Percentiles rank a stretch among this genome's conserved stretches.
Evolutionary conservation across 2,329 filamentous ascomycete species (phyloP).

Genomic region (Biscogniauxia mediterranea): DNA sequence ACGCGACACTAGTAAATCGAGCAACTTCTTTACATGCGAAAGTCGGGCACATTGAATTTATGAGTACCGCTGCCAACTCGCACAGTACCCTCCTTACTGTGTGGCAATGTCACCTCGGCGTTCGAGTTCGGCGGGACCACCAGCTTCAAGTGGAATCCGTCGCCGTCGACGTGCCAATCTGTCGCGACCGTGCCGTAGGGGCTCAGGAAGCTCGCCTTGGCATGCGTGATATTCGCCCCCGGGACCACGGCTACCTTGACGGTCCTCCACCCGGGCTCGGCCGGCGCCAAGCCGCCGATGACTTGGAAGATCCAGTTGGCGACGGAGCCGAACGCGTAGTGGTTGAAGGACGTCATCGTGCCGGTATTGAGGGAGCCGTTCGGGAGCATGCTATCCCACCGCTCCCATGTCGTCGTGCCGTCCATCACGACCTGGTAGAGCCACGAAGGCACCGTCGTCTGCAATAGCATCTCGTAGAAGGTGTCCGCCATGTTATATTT

Average conservation of each 20-base stretch:
- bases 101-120: slow-evolving; percentile 23
- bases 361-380: slow-evolving; percentile 45
- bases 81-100: slow-evolving; percentile 4
- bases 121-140: slow-evolving; percentile 26
- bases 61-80: slow-evolving; percentile 25
- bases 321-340: slow-evolving; percentile 49
- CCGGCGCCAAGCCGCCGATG: slow-evolving; percentile 41
- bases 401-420: slow-evolving; percentile 50
- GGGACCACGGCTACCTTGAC: slow-evolving; percentile 36
- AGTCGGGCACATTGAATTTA: slow-evolving; percentile 15
- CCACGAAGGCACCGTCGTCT: slow-evolving; percentile 46
- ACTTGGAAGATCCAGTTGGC: slow-evolving; percentile 46
- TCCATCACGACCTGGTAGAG: slow-evolving; percentile 46
- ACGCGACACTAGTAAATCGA: neutral
- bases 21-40: slow-evolving; percentile 1
- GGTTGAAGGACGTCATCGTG: slow-evolving; percentile 50
- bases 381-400: slow-evolving; percentile 47
- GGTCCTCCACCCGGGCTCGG: slow-evolving; percentile 41
- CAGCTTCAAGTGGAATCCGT: slow-evolving; percentile 20
- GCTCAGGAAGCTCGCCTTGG: slow-evolving; percentile 30
- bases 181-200: slow-evolving; percentile 32
- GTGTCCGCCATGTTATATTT: slow-evolving; percentile 29
- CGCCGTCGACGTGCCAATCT: slow-evolving; percentile 28
- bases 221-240: slow-evolving; percentile 36
- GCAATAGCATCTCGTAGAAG: slow-evolving; percentile 48